Conservation (phyloP, 2,329 filamentous ascomycete species). For the Malbranchea cinnamomea region DNA sequence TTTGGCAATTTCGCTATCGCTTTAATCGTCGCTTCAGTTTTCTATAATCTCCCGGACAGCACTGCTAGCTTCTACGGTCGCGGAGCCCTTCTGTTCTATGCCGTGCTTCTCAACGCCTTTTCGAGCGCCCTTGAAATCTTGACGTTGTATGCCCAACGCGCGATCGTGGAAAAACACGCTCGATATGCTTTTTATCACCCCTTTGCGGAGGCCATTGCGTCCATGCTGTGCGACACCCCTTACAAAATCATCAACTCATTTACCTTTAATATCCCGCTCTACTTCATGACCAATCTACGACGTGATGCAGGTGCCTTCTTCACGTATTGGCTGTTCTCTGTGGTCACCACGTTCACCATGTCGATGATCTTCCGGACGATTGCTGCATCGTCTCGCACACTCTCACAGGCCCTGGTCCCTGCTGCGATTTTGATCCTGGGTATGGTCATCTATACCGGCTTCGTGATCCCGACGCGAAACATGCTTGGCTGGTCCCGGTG, state of each 20-base stretch:
- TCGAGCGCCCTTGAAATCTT: slow-evolving; percentile 69
- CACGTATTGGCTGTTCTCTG: slow-evolving; percentile 66
- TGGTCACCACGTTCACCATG: slow-evolving; percentile 59
- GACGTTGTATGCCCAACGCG: slow-evolving; percentile 73
- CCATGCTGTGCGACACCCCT: slow-evolving; percentile 73
- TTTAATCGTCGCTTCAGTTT: slow-evolving; percentile 65
- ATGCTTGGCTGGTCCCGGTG: slow-evolving; percentile 72
- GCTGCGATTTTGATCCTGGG: slow-evolving; percentile 35
- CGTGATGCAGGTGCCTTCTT: slow-evolving; percentile 65
- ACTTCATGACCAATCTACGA: slow-evolving; percentile 75
- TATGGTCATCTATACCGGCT: slow-evolving; percentile 36
- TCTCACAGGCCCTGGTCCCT: slow-evolving; percentile 46
- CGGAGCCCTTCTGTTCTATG: slow-evolving; percentile 72
- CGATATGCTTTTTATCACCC: slow-evolving; percentile 83
- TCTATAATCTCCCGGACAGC: slow-evolving; percentile 53
- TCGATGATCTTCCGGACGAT: slow-evolving; percentile 76
- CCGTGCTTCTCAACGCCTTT: slow-evolving; percentile 74
- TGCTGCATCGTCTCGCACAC: slow-evolving; percentile 65
- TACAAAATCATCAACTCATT: slow-evolving; percentile 65
- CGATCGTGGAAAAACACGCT: slow-evolving; percentile 80
- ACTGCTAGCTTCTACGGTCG: slow-evolving; percentile 63
- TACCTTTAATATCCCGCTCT: slow-evolving; percentile 63
- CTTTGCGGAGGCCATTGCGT: slow-evolving; percentile 68
- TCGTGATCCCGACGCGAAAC: slow-evolving; percentile 36
- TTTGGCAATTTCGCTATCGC: slow-evolving; percentile 58